These are phyloP conservation scores for Solanum virginianum DNA, from an alignment of 257 asterid species.

Conservation along the genomic window DNA sequence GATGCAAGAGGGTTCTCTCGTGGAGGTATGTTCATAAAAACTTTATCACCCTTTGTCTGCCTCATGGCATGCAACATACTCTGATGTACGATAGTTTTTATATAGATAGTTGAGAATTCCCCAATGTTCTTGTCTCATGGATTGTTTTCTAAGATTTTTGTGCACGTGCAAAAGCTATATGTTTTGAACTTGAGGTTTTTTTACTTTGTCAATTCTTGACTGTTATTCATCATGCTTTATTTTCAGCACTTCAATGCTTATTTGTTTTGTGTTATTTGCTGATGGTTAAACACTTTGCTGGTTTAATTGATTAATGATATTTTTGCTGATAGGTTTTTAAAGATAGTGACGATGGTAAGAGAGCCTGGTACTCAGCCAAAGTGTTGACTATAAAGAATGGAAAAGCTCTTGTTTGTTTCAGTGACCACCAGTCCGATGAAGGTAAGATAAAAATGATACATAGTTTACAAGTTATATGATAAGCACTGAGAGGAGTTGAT, in stretches of 20 bases:
- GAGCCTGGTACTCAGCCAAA: conserved; percentile 73
- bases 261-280: background rate
- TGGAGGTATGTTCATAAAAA: conserved; percentile 59
- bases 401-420: conserved; percentile 65
- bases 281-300: background rate
- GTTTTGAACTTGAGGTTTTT: background rate
- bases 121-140: background rate
- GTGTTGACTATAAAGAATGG: conserved; percentile 55
- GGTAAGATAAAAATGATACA: conserved; percentile 30
- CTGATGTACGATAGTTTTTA: background rate
- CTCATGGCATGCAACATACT: background rate
- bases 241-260: background rate
- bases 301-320: background rate
- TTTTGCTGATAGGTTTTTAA: conserved; percentile 57
- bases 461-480: background rate
- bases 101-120: background rate
- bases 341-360: conserved; percentile 47
- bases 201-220: background rate
- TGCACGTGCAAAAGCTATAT: background rate
- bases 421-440: conserved; percentile 42
- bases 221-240: background rate
- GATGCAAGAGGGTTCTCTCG: conserved; percentile 59
- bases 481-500: background rate
- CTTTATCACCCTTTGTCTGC: background rate
- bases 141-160: background rate